A percentile compares a stretch with the other conserved stretches of the same genome.
Evolutionary conservation across 2,329 filamentous ascomycete genomes (phyloP).

Genomic region (Talaromyces sp.): DNA sequence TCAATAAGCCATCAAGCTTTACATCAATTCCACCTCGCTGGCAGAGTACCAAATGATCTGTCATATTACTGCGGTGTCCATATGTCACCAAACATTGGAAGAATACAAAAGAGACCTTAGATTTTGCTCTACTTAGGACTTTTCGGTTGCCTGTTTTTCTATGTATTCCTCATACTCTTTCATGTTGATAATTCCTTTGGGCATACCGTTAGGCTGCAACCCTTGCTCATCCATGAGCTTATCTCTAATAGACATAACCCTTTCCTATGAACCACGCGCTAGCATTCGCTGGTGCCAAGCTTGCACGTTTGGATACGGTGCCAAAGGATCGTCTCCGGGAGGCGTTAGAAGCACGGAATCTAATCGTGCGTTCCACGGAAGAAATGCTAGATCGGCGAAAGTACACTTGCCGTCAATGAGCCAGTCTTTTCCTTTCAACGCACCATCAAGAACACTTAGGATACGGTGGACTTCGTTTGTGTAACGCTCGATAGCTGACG

Average conservation of each 20-base stretch:
- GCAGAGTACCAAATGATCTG: no score
- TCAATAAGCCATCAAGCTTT: no score
- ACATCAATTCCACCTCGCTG: no score
- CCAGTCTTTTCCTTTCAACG: not conserved
- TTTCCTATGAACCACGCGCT: constrained; percentile 26
- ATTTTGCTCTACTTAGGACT: no score
- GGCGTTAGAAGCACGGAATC: not conserved
- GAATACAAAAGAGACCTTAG: no score
- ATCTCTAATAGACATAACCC: constrained; percentile 25
- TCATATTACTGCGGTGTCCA: no score
- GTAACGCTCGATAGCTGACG: constrained; percentile 4
- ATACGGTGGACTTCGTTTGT: constrained; percentile 4
- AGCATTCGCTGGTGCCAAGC: constrained; percentile 35
- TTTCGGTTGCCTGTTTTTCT: not conserved
- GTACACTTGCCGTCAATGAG: constrained; percentile 2
- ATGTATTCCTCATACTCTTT: not conserved
- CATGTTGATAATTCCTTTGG: constrained; percentile 24
- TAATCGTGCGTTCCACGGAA: constrained; percentile 2
- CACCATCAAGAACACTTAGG: constrained; percentile 1
- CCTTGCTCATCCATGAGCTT: constrained; percentile 34
- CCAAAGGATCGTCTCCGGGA: constrained; percentile 1
- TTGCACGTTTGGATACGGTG: constrained; percentile 15
- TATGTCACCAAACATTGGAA: no score
- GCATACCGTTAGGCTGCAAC: constrained; percentile 30
- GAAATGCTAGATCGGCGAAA: constrained; percentile 7